phyloP scores from a whole-genome alignment of 495 filamentous ascomycete species.

The Xylaria longipes region DNA sequence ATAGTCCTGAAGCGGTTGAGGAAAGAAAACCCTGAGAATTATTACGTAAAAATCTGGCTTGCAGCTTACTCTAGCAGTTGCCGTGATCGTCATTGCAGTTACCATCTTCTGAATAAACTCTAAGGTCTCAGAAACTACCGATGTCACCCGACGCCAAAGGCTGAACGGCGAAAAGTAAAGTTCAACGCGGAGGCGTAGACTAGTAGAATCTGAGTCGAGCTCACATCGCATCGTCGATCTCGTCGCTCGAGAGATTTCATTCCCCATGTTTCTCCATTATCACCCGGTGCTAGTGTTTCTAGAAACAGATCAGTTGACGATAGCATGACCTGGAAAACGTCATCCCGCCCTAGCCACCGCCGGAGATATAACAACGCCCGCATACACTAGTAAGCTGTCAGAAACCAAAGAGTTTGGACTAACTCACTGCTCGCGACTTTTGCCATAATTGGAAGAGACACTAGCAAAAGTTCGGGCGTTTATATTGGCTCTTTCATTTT shows the following conservation, averaged over 20 bases:
- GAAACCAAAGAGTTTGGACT: background rate
- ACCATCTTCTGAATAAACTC: background rate
- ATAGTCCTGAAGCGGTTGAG: background rate
- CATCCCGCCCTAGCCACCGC: constrained; percentile 4
- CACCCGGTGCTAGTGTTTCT: constrained; percentile 6
- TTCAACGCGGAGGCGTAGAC: background rate
- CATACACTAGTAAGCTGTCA: background rate
- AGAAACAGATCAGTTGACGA: constrained; percentile 4
- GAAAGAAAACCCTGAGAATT: background rate
- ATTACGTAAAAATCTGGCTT: background rate
- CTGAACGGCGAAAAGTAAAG: constrained; percentile 2
- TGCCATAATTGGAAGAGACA: background rate
- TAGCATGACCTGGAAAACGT: constrained; percentile 6
- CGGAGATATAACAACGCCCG: background rate
- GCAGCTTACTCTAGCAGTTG: background rate
- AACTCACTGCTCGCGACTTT: background rate
- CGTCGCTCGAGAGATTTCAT: constrained; percentile 5
- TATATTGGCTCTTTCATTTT: background rate
- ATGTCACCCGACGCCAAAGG: background rate
- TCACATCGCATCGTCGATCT: constrained; percentile 25
- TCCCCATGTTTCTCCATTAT: background rate
- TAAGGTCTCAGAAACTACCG: background rate
- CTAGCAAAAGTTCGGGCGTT: background rate
- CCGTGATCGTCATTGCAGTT: background rate
- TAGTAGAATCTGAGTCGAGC: constrained; percentile 25